Base-by-base conservation (phyloP, 176 grass and related monocot genomes). In the Avena eriantha region DNA sequence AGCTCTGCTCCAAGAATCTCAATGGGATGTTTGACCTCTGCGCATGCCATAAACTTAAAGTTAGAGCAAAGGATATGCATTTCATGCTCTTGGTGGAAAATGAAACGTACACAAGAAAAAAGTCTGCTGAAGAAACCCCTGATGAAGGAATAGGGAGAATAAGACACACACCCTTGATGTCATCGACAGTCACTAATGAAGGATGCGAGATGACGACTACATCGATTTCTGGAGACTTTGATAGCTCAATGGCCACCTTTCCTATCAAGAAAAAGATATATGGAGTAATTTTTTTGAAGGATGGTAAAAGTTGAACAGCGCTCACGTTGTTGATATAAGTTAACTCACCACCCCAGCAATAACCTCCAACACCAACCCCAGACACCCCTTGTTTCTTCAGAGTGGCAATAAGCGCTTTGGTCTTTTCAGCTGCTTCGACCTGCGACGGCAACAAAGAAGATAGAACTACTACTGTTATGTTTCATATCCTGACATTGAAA, bases 341-440 rank as follows among this genome's bases (percentile, higher is more conserved):
- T 1, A 75, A 88, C 92, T 72, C 72, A 97, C 94, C 90, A 57
- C 94, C 92, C 94, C 92, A 97, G 83, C 94, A 92, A 73, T 93
- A 97, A 0, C 90, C 92, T 39, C 80, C 88, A 69, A 93, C 84
- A 0, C 90, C 92, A 76, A 92, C 67, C n/a, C 51, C 48, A 54
- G 71, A 76, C 49, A 81, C 78, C 7, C 92, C 90, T 83, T 73
- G 82, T 33, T 84, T 78, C 73, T 87, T 94, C 49, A 97, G 8
- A 92, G 83, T 90, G 59, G 64, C 86, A 82, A 92, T 87, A 47
- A 94, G 69, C 50, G 46, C 72, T 77, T 83, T 80, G 39, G 88
- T 88, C 68, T 89, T 84, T 66, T 92, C 83, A 83, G 81, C 73
- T 61, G 74, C 81, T 26, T 84, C 54, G 0, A 69, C 64, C 87